Evolutionary conservation across 202 grass and related monocot species (phyloP).

Genomic region (Schoenoplectus tabernaemontani): DNA sequence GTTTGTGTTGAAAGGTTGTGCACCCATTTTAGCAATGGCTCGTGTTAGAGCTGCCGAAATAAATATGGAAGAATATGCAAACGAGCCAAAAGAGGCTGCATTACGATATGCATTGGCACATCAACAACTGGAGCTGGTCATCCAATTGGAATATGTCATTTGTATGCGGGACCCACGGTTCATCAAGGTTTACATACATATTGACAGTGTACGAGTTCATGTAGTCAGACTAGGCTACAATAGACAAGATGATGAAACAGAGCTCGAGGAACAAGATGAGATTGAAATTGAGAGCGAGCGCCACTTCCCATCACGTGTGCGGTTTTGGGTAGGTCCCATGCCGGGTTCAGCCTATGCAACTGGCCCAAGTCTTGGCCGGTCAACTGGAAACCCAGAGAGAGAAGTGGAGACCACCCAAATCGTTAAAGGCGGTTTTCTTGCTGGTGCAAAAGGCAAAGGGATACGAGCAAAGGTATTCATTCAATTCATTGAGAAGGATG

Average conservation of each 20-base stretch:
- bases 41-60: slow-evolving; percentile 8
- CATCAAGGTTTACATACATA: slow-evolving; percentile 37
- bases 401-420: slow-evolving; percentile 62
- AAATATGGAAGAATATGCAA: slow-evolving; percentile 2
- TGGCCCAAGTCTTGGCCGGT: slow-evolving; percentile 77
- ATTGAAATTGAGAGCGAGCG: slow-evolving; percentile 36
- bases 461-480: slow-evolving; percentile 6
- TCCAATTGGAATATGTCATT: slow-evolving; percentile 55
- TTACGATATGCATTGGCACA: slow-evolving; percentile 66
- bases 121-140: slow-evolving; percentile 64
- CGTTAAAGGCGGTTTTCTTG: slow-evolving; percentile 43
- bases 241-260: slow-evolving; percentile 10
- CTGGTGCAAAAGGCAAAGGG: slow-evolving; percentile 29
- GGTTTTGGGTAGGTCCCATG: slow-evolving; percentile 63
- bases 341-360: slow-evolving; percentile 60
- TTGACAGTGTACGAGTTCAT: slow-evolving; percentile 65
- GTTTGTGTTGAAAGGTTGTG: slow-evolving; percentile 55
- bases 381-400: slow-evolving; percentile 60
- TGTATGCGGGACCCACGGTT: slow-evolving; percentile 33
- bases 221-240: slow-evolving; percentile 55
- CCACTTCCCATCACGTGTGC: slow-evolving; percentile 71
- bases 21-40: slow-evolving; percentile 54
- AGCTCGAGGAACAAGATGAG: slow-evolving; percentile 14
- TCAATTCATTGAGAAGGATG: not conserved
- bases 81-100: slow-evolving; percentile 51